Percentiles rank a stretch among this genome's conserved stretches.
These are phyloP conservation scores for Diaporthe sp. DNA, from an alignment of 2,329 filamentous ascomycete species.

Conservation along the genomic window DNA sequence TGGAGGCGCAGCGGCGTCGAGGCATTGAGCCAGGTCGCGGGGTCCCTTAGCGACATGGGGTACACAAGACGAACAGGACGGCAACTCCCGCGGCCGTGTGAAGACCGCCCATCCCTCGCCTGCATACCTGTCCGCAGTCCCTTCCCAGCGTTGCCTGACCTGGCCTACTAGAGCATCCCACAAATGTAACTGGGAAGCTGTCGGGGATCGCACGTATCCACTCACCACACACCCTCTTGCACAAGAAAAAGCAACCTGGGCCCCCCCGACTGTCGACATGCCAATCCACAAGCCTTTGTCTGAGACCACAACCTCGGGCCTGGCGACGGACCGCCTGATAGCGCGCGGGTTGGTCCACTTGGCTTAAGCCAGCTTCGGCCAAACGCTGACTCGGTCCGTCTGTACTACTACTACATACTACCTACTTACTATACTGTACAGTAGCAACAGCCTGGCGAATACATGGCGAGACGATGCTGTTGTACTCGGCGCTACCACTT, in stretches of 20 bases:
- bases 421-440: not conserved
- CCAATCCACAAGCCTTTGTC: constrained; percentile 34
- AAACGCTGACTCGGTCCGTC: constrained; percentile 37
- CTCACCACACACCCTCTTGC: constrained; percentile 27
- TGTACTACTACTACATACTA: not conserved
- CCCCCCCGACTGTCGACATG: constrained; percentile 25
- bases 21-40: constrained; percentile 20
- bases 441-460: constrained; percentile 4
- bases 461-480: constrained; percentile 22
- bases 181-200: constrained; percentile 16
- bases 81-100: constrained; percentile 34
- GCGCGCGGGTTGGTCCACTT: constrained; percentile 30
- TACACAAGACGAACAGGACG: constrained; percentile 37
- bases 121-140: constrained; percentile 17
- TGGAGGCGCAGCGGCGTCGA: constrained; percentile 1
- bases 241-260: constrained; percentile 27
- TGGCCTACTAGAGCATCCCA: constrained; percentile 28
- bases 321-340: constrained; percentile 35
- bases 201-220: constrained; percentile 25
- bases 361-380: constrained; percentile 23
- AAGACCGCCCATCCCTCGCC: constrained; percentile 18
- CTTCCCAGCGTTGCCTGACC: not conserved
- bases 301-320: constrained; percentile 38
- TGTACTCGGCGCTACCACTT: constrained; percentile 38
- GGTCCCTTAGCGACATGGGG: constrained; percentile 29